A percentile compares a stretch with the other conserved stretches of the same genome.
Conservation (phyloP, 257 asterid genomes). For the Penstemon davidsonii region DNA sequence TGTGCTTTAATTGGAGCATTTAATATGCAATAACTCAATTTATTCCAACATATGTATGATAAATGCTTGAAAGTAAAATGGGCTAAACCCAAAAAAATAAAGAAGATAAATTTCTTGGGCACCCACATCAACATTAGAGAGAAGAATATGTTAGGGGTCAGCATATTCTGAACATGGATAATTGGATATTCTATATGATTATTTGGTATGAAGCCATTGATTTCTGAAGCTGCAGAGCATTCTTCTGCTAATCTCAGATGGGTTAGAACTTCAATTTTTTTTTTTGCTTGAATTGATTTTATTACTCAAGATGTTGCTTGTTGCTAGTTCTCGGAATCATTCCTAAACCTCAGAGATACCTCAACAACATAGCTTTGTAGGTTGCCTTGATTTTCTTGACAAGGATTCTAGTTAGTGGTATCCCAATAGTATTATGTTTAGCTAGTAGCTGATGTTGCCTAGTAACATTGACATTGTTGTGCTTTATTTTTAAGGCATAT, state of each 20-base stretch:
- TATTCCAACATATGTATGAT: no score
- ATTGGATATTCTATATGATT: no score
- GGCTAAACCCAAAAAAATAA: not conserved
- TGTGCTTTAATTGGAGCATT: not conserved
- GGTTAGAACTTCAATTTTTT: no score
- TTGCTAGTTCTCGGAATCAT: not conserved
- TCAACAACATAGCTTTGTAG: not conserved
- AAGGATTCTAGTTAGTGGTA: no score
- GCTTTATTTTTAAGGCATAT: constrained; percentile 1
- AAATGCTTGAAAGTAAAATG: no score
- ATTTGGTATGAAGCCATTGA: no score
- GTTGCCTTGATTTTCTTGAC: constrained; percentile 7
- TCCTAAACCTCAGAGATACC: not conserved
- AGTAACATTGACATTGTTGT: not conserved
- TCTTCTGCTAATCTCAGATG: no score
- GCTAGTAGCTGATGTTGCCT: constrained; percentile 13
- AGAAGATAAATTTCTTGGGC: not conserved
- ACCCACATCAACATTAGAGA: not conserved
- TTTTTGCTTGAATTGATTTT: no score
- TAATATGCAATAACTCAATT: not conserved
- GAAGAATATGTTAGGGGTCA: not conserved
- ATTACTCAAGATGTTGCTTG: no score
- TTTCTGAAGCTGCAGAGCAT: no score
- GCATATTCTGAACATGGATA: no score
- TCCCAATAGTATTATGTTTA: not conserved